Conservation (phyloP, 164 flowering plant species). For the Tetracentron sinense region DNA sequence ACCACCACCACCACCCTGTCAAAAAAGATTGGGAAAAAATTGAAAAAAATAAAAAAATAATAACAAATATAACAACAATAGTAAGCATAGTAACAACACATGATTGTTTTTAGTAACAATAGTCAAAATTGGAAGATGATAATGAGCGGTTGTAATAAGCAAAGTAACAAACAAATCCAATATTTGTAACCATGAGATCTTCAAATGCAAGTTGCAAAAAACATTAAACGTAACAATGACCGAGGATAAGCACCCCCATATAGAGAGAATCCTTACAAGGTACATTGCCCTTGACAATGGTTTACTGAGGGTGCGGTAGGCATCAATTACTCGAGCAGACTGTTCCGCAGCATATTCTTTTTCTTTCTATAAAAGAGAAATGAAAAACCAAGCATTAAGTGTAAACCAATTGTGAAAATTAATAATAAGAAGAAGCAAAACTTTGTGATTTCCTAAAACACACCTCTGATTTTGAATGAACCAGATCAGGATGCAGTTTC, state of each 20-base stretch:
- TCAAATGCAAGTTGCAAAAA: background rate
- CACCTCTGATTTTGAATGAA: constrained; percentile 90
- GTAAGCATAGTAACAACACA: too few species aligned
- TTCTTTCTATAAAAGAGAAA: constrained; percentile 49
- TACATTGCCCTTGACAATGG: constrained; percentile 78
- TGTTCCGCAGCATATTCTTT: constrained; percentile 90
- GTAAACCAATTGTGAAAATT: background rate
- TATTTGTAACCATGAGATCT: too few species aligned
- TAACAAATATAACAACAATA: too few species aligned
- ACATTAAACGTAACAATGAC: background rate
- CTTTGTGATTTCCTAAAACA: background rate
- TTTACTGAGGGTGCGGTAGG: constrained; percentile 68
- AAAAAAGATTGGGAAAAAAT: too few species aligned
- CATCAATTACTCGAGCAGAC: constrained; percentile 87
- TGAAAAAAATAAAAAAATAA: too few species aligned
- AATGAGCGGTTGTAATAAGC: too few species aligned
- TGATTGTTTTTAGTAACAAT: too few species aligned
- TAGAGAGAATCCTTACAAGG: constrained; percentile 43
- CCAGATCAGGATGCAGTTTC: constrained; percentile 95
- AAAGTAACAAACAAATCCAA: too few species aligned
- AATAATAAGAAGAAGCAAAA: constrained; percentile 2
- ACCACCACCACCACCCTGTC: too few species aligned
- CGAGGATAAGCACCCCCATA: background rate
- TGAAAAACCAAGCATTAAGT: background rate
- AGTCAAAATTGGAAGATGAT: too few species aligned